phyloP scores from a whole-genome alignment of 352 stramenopile species.

The Phytophthora syringae region DNA sequence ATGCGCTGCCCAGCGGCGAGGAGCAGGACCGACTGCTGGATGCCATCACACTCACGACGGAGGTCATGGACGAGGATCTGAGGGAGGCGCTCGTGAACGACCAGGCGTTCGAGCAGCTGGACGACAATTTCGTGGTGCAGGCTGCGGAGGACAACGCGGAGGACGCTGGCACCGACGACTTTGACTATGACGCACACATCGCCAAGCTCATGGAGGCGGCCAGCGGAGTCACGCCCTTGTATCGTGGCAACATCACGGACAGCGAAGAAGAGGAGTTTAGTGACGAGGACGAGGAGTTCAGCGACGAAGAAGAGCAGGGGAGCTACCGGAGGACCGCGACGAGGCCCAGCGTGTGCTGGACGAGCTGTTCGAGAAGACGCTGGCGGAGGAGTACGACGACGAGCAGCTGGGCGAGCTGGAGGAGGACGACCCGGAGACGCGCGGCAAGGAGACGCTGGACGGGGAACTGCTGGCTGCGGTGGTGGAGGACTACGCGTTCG shows the following conservation, averaged over 20 bases:
- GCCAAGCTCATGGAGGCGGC: conserved; percentile 91
- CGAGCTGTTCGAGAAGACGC: conserved; percentile 86
- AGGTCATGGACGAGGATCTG: conserved; percentile 90
- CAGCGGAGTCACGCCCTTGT: conserved; percentile 69
- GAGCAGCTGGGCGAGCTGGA: conserved; percentile 82
- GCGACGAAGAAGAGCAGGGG: conserved; percentile 44
- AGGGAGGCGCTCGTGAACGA: conserved; percentile 86
- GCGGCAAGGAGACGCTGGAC: conserved; percentile 74
- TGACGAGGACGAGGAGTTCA: conserved; percentile 74
- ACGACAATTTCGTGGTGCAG: conserved; percentile 93
- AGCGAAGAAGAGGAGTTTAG: conserved; percentile 89
- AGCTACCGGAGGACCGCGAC: conserved; percentile 50
- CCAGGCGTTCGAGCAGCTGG: conserved; percentile 86
- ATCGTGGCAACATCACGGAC: conserved; percentile 69
- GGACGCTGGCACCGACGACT: conserved; percentile 53
- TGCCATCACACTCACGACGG: conserved; percentile 82
- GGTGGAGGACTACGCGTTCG: conserved; percentile 73
- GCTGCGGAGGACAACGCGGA: conserved; percentile 62
- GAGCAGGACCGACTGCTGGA: conserved; percentile 85
- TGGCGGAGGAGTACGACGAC: conserved; percentile 86
- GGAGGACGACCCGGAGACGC: conserved; percentile 75
- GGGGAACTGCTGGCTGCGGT: conserved; percentile 73
- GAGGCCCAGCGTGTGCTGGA: conserved; percentile 89
- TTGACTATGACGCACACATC: conserved; percentile 95
- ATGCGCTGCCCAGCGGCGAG: conserved; percentile 69